Conservation (phyloP, 2,329 filamentous ascomycete species). For the Phialophora expanda region DNA sequence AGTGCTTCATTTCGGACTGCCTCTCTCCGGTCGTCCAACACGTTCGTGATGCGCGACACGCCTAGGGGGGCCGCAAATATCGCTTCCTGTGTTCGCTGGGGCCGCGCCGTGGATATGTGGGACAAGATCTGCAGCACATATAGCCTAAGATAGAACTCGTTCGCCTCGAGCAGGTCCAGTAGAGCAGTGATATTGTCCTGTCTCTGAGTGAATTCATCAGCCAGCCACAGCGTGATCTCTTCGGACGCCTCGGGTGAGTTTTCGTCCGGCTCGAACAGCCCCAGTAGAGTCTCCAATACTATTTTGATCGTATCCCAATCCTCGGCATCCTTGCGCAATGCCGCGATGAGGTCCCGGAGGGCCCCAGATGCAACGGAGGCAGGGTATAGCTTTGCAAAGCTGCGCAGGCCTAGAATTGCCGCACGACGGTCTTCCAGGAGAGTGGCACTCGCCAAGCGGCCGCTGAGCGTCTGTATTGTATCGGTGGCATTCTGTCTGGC, state of each 20-base stretch:
- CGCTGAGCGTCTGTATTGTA: slow-evolving; percentile 88
- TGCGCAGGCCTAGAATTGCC: slow-evolving; percentile 88
- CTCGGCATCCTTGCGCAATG: slow-evolving; percentile 83
- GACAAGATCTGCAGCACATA: slow-evolving; percentile 89
- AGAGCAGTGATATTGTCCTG: slow-evolving; percentile 95
- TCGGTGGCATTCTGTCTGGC: slow-evolving; percentile 95
- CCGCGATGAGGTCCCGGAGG: slow-evolving; percentile 84
- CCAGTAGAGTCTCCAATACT: slow-evolving; percentile 90
- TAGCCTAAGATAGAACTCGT: slow-evolving; percentile 87
- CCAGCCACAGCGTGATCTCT: slow-evolving; percentile 93
- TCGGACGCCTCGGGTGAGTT: slow-evolving; percentile 71
- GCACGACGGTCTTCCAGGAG: slow-evolving; percentile 92
- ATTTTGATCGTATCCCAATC: slow-evolving; percentile 97
- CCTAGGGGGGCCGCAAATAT: slow-evolving; percentile 87
- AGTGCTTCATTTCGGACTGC: slow-evolving; percentile 86
- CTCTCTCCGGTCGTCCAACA: slow-evolving; percentile 83
- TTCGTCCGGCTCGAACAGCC: slow-evolving; percentile 79
- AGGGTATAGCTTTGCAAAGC: slow-evolving; percentile 95
- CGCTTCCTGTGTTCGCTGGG: slow-evolving; percentile 92
- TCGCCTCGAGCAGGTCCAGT: slow-evolving; percentile 83
- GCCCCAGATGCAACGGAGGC: slow-evolving; percentile 94
- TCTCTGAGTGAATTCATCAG: slow-evolving; percentile 96
- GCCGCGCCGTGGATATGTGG: slow-evolving; percentile 81
- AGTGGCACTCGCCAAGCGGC: slow-evolving; percentile 84
- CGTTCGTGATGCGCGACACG: slow-evolving; percentile 81